Conservation (phyloP, 257 asterid genomes). For the Ballota nigra region DNA sequence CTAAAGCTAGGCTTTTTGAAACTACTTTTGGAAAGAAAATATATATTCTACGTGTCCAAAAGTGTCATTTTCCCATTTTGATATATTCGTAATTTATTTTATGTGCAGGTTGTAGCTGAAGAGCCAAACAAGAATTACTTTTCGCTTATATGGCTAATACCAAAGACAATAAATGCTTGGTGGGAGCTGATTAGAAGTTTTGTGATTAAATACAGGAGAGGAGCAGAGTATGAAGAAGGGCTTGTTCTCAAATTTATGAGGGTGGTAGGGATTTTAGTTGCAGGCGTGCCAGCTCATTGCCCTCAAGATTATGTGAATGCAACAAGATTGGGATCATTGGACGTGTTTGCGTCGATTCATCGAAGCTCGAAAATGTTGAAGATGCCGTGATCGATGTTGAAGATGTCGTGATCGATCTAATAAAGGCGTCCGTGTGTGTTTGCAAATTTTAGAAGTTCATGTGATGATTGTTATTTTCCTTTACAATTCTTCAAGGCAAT, state of each 20-base stretch:
- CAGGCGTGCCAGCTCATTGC: conserved; percentile 53
- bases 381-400: neutral
- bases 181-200: conserved; percentile 53
- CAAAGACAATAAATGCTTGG: conserved; percentile 35
- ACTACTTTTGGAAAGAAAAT: too few relatives aligned
- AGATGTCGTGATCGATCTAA: neutral
- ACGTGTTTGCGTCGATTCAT: conserved; percentile 5
- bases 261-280: conserved; percentile 34
- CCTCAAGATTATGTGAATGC: conserved; percentile 10
- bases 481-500: too few relatives aligned
- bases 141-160: conserved; percentile 34
- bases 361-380: neutral
- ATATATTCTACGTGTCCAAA: too few relatives aligned
- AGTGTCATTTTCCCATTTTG: too few relatives aligned
- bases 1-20: too few relatives aligned
- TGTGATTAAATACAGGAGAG: conserved; percentile 23
- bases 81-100: neutral
- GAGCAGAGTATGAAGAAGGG: conserved; percentile 37
- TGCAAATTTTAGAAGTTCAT: too few relatives aligned
- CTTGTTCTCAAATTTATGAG: conserved; percentile 32
- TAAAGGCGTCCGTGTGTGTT: too few relatives aligned
- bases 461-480: too few relatives aligned
- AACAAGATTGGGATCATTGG: neutral
- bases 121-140: conserved; percentile 62
- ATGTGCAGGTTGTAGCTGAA: conserved; percentile 42